These are phyloP conservation scores for Acephala macrosclerotiorum DNA, from an alignment of 2,329 filamentous ascomycete genomes.

Conservation along the genomic window DNA sequence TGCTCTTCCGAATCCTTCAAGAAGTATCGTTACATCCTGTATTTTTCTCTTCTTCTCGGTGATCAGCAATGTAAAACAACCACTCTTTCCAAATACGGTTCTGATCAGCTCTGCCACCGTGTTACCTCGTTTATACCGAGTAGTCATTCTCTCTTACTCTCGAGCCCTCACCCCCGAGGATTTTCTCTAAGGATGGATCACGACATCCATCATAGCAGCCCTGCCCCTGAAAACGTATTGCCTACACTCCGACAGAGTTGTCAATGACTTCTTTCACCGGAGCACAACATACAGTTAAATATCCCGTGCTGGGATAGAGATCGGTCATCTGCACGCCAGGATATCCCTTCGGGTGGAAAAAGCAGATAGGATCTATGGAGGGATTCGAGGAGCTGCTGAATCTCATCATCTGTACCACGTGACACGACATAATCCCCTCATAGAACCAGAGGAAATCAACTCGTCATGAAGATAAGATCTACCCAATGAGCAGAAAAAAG, in stretches of 20 bases:
- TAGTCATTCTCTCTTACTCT: not conserved
- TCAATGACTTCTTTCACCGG: conserved; percentile 8
- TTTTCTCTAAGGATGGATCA: not conserved
- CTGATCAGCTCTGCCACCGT: conserved; percentile 16
- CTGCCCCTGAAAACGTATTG: not conserved
- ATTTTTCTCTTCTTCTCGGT: not conserved
- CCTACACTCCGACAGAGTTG: not conserved
- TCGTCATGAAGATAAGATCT: conserved; percentile 14
- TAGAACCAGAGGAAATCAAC: not conserved
- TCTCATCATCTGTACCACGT: conserved; percentile 18
- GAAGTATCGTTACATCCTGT: not conserved
- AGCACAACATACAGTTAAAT: conserved; percentile 6
- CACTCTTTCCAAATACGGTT: conserved; percentile 13
- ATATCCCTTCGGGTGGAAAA: not conserved
- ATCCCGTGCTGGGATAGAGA: conserved; percentile 14
- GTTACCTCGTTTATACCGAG: conserved; percentile 15
- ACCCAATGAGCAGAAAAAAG: conserved; percentile 7
- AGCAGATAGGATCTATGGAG: not conserved
- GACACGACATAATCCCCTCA: not conserved
- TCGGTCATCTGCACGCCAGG: conserved; percentile 13
- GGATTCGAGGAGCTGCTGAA: conserved; percentile 1
- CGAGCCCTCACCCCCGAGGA: not conserved
- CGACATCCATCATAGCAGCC: not conserved
- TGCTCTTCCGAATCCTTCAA: not conserved
- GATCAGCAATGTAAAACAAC: conserved; percentile 10